Evolutionary conservation across 2,329 filamentous ascomycete species (phyloP).

Genomic region (Colletotrichum viniferum): DNA sequence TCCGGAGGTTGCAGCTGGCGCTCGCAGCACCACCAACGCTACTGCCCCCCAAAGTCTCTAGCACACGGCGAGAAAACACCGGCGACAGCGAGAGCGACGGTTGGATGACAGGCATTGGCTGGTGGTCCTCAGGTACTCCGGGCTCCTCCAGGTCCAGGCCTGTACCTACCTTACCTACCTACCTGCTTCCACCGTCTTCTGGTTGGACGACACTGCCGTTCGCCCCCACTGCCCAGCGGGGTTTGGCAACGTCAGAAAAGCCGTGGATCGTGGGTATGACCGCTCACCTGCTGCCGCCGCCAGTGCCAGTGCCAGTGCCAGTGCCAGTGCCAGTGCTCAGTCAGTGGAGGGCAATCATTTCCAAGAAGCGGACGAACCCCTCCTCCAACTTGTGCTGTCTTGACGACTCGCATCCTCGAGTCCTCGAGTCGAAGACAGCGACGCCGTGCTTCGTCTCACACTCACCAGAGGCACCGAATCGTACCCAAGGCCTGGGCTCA

Average conservation of each 20-base stretch:
- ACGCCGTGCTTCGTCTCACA: neutral
- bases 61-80: neutral
- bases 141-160: neutral
- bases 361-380: neutral
- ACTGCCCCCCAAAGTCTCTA: neutral
- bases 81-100: neutral
- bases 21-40: neutral
- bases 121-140: neutral
- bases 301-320: neutral
- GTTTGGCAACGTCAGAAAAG: conserved; percentile 1
- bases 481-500: neutral
- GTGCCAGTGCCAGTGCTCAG: neutral
- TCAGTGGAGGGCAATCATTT: neutral
- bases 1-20: neutral
- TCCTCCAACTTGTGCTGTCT: neutral
- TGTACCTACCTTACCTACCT: neutral
- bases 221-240: neutral
- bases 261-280: neutral
- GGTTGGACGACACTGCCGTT: neutral
- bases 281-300: neutral
- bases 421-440: neutral
- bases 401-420: neutral
- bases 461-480: neutral
- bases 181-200: neutral
- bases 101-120: neutral